phyloP scores from a whole-genome alignment of 2,329 filamentous ascomycete genomes.

The Aschersonia sp. region DNA sequence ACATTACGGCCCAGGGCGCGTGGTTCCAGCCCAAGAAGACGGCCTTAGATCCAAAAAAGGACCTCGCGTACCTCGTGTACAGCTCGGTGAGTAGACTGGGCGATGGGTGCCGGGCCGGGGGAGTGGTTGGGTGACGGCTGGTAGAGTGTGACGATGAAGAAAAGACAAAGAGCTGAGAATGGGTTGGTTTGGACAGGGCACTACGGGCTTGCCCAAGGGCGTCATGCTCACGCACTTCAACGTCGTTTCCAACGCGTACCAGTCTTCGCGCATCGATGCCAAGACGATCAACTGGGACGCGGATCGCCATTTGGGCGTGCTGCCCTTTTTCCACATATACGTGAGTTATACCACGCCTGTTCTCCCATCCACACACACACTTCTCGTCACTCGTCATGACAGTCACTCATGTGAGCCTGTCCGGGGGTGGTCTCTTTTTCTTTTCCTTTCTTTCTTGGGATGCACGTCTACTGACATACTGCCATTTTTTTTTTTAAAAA shows the following conservation, averaged over 20 bases:
- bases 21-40: slow-evolving; percentile 38
- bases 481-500: neutral
- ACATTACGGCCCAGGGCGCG: slow-evolving; percentile 44
- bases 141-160: neutral
- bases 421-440: too few relatives aligned
- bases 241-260: slow-evolving; percentile 58
- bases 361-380: too few relatives aligned
- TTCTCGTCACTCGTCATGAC: too few relatives aligned
- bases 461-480: too few relatives aligned
- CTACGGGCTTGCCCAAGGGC: slow-evolving; percentile 82
- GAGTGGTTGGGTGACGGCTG: too few relatives aligned
- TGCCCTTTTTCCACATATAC: slow-evolving; percentile 90
- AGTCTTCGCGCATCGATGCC: slow-evolving; percentile 37
- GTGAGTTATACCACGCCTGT: slow-evolving; percentile 26
- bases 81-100: slow-evolving; percentile 34
- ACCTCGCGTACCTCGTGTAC: slow-evolving; percentile 76
- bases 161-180: neutral
- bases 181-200: slow-evolving; percentile 34
- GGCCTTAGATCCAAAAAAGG: slow-evolving; percentile 51
- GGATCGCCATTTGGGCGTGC: slow-evolving; percentile 62
- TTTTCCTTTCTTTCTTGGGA: too few relatives aligned
- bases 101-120: neutral
- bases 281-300: slow-evolving; percentile 42
- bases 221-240: slow-evolving; percentile 78
- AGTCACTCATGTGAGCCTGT: too few relatives aligned